Base-by-base conservation (phyloP, 2,329 filamentous ascomycete genomes). In the Neurospora sp. region DNA sequence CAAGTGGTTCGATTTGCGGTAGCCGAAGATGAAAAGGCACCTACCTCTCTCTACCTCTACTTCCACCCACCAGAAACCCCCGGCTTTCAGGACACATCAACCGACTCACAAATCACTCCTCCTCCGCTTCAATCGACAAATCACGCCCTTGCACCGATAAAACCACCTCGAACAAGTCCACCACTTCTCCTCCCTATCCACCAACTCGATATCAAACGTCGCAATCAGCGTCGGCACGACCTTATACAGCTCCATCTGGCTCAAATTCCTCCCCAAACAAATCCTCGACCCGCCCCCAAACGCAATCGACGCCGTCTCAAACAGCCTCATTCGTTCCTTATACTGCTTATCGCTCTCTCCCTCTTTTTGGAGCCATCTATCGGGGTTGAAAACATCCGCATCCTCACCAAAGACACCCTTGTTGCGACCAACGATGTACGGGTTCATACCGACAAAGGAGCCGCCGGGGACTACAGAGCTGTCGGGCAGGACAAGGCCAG, bases 361-460 rank as follows among this genome's bases (percentile, higher is more conserved):
- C 5, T 76, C 74, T 3, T 74, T 70, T 39, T 74, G 76, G 8
- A 87, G 75, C 84, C 84, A 87, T 3, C 85, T 78, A 67, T 84
- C 84, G 0, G 84, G 84, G 1, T 78, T 77, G 72, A 33, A 33
- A 0, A 73, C 70, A 23, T 85, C 79, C 0, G 81, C 79, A 70
- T 86, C 82, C 28, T 6, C 73, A 0, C 84, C 85, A 73, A 83
- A 87, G 3, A 83, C 73, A 0, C 67, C 71, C 66, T 76, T 76
- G 74, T 86, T 82, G 7, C 77, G 75, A 0, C 79, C 77, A 0
- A 80, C 74, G 2, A 83, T 78, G 69, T 78, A 82, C 0, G 81
- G 78, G 66, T 80, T 83, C 69, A 83, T 80, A 4, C 81, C 81
- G 0, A 84, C 78, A n/a, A 78, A 76, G 0, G 78, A 78, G 4